Conservation (phyloP, 345 rosid genomes). For the Hypericum perforatum region DNA sequence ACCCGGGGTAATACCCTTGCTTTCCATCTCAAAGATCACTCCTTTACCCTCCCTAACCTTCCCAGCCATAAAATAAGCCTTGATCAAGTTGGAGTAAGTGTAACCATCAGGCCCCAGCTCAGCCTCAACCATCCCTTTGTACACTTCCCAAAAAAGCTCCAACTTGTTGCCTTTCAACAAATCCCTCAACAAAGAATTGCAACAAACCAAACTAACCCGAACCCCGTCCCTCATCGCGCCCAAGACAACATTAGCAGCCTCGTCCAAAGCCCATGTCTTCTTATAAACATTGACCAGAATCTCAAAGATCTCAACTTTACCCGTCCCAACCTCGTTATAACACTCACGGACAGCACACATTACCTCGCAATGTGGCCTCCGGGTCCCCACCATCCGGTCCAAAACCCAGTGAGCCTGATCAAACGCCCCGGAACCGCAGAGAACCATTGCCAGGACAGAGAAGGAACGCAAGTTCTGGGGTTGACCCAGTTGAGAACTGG, state of each 20-base stretch:
- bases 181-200: conserved; percentile 49
- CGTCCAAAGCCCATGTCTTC: conserved; percentile 34
- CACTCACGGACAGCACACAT: conserved; percentile 39
- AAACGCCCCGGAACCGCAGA: conserved; percentile 41
- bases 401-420: conserved; percentile 30
- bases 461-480: conserved; percentile 42
- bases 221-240: conserved; percentile 24
- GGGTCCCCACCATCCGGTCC: conserved; percentile 33
- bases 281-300: conserved; percentile 46
- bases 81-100: conserved; percentile 40
- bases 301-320: conserved; percentile 25
- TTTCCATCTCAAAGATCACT: conserved; percentile 40
- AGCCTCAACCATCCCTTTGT: conserved; percentile 39
- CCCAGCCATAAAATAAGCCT: conserved; percentile 49
- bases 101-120: conserved; percentile 40
- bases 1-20: conserved; percentile 35
- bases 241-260: conserved; percentile 38
- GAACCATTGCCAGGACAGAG: conserved; percentile 36
- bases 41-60: conserved; percentile 33
- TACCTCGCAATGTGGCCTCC: conserved; percentile 33
- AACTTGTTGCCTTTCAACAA: conserved; percentile 39
- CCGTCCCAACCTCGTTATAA: conserved; percentile 22
- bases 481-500: conserved; percentile 22
- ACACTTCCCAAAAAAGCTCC: conserved; percentile 59
- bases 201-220: conserved; percentile 33